phyloP scores from a whole-genome alignment of 2,329 filamentous ascomycete genomes.

The Aspergillus pseudoterreus region DNA sequence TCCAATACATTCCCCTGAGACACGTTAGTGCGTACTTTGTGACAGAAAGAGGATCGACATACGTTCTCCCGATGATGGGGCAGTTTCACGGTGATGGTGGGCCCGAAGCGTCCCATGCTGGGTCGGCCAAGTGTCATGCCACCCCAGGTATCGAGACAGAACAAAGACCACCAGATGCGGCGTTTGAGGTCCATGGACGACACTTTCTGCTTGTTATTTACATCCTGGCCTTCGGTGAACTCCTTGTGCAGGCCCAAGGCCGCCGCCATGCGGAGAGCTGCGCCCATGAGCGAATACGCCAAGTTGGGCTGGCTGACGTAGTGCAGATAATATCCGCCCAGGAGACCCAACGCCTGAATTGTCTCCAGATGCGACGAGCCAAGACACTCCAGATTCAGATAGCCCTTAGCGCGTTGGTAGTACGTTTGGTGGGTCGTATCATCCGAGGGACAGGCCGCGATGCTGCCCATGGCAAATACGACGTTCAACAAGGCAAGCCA shows the following conservation, averaged over 20 bases:
- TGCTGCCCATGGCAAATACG: slow-evolving; percentile 71
- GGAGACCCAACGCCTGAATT: slow-evolving; percentile 66
- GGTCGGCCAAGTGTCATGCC: slow-evolving; percentile 68
- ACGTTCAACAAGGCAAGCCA: slow-evolving; percentile 74
- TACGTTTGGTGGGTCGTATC: slow-evolving; percentile 67
- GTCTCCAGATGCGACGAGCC: slow-evolving; percentile 70
- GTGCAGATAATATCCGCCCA: slow-evolving; percentile 73
- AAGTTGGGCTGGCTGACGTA: slow-evolving; percentile 75
- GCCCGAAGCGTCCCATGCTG: slow-evolving; percentile 64
- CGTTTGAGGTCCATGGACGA: slow-evolving; percentile 59
- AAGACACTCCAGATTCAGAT: slow-evolving; percentile 64
- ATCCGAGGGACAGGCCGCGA: slow-evolving; percentile 60
- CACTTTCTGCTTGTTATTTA: slow-evolving; percentile 42
- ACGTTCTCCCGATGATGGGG: slow-evolving; percentile 51
- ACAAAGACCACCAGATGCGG: slow-evolving; percentile 71
- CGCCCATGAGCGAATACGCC: slow-evolving; percentile 69
- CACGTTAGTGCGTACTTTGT: slow-evolving; percentile 18
- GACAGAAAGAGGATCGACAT: slow-evolving; percentile 10
- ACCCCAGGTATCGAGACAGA: slow-evolving; percentile 72
- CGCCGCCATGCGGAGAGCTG: slow-evolving; percentile 69
- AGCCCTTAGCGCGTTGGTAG: slow-evolving; percentile 64
- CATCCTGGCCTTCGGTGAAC: slow-evolving; percentile 45
- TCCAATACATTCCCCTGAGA: slow-evolving; percentile 57
- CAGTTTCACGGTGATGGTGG: slow-evolving; percentile 62
- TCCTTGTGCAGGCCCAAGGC: slow-evolving; percentile 70